A percentile compares a stretch with the other conserved stretches of the same genome.
Conservation (phyloP, 257 asterid species). For the Euphrasia confusa region DNA sequence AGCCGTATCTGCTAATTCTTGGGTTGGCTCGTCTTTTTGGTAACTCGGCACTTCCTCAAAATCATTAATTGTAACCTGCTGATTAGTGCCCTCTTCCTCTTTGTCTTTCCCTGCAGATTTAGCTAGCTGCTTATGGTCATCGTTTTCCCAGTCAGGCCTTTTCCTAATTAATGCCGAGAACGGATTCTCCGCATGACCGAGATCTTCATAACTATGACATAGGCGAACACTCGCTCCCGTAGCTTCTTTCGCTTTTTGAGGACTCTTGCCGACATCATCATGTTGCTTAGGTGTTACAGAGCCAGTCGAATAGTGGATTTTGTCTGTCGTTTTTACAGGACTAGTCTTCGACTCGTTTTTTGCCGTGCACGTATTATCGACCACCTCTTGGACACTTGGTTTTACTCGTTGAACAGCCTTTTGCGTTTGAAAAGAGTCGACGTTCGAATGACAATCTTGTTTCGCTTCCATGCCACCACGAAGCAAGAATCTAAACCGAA, state of each 20-base stretch:
- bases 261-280: constrained; percentile 8
- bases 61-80: constrained; percentile 21
- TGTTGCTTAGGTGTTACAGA: constrained; percentile 20
- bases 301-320: constrained; percentile 22
- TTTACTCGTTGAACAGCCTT: constrained; percentile 30
- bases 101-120: neutral
- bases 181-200: constrained; percentile 26
- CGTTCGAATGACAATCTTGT: constrained; percentile 29
- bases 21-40: constrained; percentile 30
- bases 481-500: constrained; percentile 56
- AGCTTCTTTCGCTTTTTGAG: constrained; percentile 20
- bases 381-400: constrained; percentile 23
- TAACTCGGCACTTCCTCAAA: constrained; percentile 25
- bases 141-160: constrained; percentile 8
- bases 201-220: constrained; percentile 22
- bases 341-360: neutral
- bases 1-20: constrained; percentile 29
- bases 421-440: constrained; percentile 29
- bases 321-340: constrained; percentile 2
- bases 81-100: constrained; percentile 23
- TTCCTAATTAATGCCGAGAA: constrained; percentile 22
- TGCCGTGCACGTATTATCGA: constrained; percentile 20
- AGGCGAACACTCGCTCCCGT: constrained; percentile 13
- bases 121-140: constrained; percentile 14
- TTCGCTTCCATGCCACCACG: constrained; percentile 49